These are phyloP conservation scores for Cyclocybe cylindracea DNA, from an alignment of 768 basidiomycete species.

Conservation along the genomic window DNA sequence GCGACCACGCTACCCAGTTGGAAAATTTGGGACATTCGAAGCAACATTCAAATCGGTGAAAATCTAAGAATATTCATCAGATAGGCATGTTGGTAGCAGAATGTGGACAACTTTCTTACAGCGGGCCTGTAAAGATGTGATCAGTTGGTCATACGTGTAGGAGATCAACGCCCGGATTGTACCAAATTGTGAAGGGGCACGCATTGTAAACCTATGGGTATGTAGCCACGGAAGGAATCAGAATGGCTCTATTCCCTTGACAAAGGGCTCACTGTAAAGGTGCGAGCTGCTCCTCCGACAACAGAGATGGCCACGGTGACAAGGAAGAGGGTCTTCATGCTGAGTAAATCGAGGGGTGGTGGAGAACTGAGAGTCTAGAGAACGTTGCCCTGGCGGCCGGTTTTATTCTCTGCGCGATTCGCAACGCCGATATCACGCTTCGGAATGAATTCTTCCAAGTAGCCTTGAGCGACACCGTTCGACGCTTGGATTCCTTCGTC, in stretches of 20 bases:
- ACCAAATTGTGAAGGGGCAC: slow-evolving; percentile 74
- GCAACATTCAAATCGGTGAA: slow-evolving; percentile 62
- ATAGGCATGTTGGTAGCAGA: neutral
- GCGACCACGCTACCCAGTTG: slow-evolving; percentile 42
- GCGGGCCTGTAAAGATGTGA: slow-evolving; percentile 33
- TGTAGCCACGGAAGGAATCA: neutral
- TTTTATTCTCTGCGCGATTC: too few relatives aligned
- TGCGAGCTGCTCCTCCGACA: slow-evolving; percentile 45
- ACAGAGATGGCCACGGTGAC: slow-evolving; percentile 25
- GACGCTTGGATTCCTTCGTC: neutral
- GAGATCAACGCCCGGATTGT: slow-evolving; percentile 9
- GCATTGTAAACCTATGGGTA: slow-evolving; percentile 48
- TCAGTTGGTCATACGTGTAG: neutral
- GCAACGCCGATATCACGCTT: too few relatives aligned
- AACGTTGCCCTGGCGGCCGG: neutral
- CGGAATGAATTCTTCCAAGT: neutral
- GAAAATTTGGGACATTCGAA: slow-evolving; percentile 40
- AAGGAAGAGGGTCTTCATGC: slow-evolving; percentile 30
- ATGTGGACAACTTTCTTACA: slow-evolving; percentile 17
- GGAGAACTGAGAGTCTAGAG: neutral
- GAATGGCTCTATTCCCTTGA: neutral
- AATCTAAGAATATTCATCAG: slow-evolving; percentile 37
- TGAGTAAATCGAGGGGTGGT: neutral
- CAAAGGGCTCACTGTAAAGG: slow-evolving; percentile 45
- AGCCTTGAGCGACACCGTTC: neutral